Evolutionary conservation across 2,329 filamentous ascomycete species (phyloP), one percentile per base, ranked within the genome.

Genomic region (Colletotrichum chlorophyti): DNA sequence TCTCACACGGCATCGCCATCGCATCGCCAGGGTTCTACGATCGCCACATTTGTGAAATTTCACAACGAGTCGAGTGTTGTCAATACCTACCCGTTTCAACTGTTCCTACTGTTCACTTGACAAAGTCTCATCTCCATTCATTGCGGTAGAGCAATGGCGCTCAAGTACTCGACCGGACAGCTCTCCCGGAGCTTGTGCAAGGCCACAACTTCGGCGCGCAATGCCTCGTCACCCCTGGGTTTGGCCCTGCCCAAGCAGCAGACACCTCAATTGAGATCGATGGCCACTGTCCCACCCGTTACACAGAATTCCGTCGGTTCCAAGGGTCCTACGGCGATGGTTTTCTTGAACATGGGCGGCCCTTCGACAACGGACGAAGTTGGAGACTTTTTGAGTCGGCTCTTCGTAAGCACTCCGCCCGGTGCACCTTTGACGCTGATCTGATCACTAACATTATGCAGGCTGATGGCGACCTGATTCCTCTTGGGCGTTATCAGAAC

Each of bases 291-390:
- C 5, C 90, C 91, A 10, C 91, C 91, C 7, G 91, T 95, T 19
- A 93, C 91, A 0, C 91, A 96, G 72, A 83, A 92, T 82, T 81
- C 84, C 6, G 84, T 84, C 1, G 85, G 83, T 11, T 83, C 82
- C 37, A 82, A 91, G 70, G 94, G 94, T 0, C 93, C 93, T 7
- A 99, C 95, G 5, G 95, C 95, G 38, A 98, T 99, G 87, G 95
- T 99, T 12, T 97, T 99, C 70, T 86, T 99, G 78, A 99, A 99
- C 76, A 99, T 99, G 95, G 95, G 95, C 60, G 95, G 95, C 0
- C 95, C 95, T 3, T 91, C 91, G 1, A 97, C 91, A 4, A 90
- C 89, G 5, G 85, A 88, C 65, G 93, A 99, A 78, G 95, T 99
- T 31, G 88, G 89, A 66, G 87, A 89, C 74, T 99, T 98, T 70